Conservation (phyloP, 2,329 filamentous ascomycete species). For the Hymenoscyphus fraxineus region DNA sequence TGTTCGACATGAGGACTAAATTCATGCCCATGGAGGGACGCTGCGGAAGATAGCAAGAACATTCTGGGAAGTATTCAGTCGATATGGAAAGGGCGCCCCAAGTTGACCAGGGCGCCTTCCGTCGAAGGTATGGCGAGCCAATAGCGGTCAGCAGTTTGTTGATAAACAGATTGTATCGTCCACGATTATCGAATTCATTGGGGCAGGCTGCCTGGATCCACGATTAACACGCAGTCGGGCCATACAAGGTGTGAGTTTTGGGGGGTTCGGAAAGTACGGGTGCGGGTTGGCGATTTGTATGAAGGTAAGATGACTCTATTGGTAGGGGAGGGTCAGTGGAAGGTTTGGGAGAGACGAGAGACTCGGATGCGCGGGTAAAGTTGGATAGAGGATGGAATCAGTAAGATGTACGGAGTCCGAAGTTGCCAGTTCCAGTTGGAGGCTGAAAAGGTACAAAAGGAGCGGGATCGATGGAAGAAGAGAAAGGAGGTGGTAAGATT, state of each 20-base stretch:
- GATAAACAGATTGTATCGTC: background rate
- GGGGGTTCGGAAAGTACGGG: background rate
- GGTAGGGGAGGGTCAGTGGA: background rate
- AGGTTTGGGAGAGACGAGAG: background rate
- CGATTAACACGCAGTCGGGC: background rate
- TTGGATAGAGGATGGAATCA: background rate
- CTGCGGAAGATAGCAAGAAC: conserved; percentile 31
- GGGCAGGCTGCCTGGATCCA: background rate
- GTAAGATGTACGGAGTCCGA: background rate
- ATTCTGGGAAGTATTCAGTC: conserved; percentile 23
- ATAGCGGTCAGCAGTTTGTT: background rate
- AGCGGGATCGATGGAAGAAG: background rate
- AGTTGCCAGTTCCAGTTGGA: background rate
- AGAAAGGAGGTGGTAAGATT: conserved; percentile 6
- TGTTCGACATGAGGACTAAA: conserved; percentile 21
- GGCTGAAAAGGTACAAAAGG: background rate
- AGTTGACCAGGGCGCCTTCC: conserved; percentile 19
- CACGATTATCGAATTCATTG: background rate
- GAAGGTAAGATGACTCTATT: background rate
- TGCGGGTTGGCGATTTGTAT: background rate
- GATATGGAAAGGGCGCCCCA: conserved; percentile 23
- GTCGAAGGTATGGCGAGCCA: background rate
- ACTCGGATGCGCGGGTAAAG: conserved; percentile 3
- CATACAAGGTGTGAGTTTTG: background rate
- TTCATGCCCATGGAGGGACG: conserved; percentile 31